phyloP scores from a whole-genome alignment of 179 eudicot species.

The Beta lomatogona region DNA sequence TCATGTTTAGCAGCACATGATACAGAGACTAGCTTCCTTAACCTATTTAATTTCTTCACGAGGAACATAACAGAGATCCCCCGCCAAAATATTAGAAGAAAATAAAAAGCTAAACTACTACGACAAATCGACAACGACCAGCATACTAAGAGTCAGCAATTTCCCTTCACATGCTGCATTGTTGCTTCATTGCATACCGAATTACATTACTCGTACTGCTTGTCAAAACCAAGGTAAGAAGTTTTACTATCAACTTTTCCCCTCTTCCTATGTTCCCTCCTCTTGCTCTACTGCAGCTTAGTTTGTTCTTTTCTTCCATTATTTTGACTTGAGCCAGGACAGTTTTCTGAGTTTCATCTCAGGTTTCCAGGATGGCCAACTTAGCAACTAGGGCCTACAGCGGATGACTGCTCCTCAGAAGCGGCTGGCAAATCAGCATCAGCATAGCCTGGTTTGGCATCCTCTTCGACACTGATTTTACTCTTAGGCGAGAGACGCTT shows the following conservation, averaged over 20 bases:
- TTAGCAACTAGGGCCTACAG: constrained; percentile 48
- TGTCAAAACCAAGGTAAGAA: constrained; percentile 1
- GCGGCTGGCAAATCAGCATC: constrained; percentile 39
- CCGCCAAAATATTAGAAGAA: background rate
- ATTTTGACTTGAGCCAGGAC: background rate
- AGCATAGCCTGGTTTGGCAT: constrained; percentile 42
- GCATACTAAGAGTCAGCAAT: background rate
- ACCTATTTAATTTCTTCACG: constrained; percentile 9
- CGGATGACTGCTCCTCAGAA: constrained; percentile 64
- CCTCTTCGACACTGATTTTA: constrained; percentile 48
- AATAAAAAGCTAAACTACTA: constrained; percentile 5
- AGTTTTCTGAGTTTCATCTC: background rate
- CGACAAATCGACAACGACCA: background rate
- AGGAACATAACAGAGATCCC: background rate
- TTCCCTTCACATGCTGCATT: constrained; percentile 5
- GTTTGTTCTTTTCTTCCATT: background rate
- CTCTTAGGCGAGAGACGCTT: constrained; percentile 72
- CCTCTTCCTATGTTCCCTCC: constrained; percentile 6
- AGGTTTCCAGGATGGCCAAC: constrained; percentile 3
- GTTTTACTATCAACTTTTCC: background rate
- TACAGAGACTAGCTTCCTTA: constrained; percentile 13
- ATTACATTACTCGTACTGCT: background rate
- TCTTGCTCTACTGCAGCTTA: constrained; percentile 17
- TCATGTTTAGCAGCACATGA: background rate
- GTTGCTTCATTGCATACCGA: background rate